Percentiles rank a stretch among this genome's conserved stretches.
Evolutionary conservation across 805 yeast genomes (phyloP).

Genomic region (Myxozyma sirexii): DNA sequence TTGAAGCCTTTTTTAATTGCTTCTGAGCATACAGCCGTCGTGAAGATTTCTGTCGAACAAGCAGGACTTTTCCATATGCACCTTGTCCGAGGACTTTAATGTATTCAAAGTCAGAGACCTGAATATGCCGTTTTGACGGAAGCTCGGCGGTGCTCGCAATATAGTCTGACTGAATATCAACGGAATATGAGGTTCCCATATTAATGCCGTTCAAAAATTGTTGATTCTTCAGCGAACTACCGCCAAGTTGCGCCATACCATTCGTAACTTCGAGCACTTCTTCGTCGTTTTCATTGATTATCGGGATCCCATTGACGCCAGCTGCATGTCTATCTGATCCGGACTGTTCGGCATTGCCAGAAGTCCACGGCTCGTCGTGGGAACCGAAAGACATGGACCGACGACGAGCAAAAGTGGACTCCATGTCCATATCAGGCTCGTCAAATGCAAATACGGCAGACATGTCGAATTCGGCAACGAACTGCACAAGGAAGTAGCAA

Average conservation of each 20-base stretch:
- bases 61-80: constrained; percentile 82
- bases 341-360: not conserved
- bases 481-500: not conserved
- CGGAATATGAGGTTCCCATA: constrained; percentile 55
- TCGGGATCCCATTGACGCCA: constrained; percentile 3
- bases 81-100: constrained; percentile 82
- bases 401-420: constrained; percentile 13
- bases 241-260: constrained; percentile 11
- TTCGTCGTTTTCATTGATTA: constrained; percentile 19
- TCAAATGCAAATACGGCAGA: constrained; percentile 39
- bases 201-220: constrained; percentile 34
- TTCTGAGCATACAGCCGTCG: constrained; percentile 81
- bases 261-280: not conserved
- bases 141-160: constrained; percentile 35
- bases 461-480: constrained; percentile 20
- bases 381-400: constrained; percentile 28
- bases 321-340: not conserved
- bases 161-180: constrained; percentile 50
- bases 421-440: constrained; percentile 33
- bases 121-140: constrained; percentile 2
- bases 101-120: constrained; percentile 62
- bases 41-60: constrained; percentile 66
- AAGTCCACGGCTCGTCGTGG: constrained; percentile 19
- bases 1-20: constrained; percentile 79
- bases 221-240: constrained; percentile 15